Base-by-base conservation (phyloP, 129 eudicot species). In the Lactuca sativa region DNA sequence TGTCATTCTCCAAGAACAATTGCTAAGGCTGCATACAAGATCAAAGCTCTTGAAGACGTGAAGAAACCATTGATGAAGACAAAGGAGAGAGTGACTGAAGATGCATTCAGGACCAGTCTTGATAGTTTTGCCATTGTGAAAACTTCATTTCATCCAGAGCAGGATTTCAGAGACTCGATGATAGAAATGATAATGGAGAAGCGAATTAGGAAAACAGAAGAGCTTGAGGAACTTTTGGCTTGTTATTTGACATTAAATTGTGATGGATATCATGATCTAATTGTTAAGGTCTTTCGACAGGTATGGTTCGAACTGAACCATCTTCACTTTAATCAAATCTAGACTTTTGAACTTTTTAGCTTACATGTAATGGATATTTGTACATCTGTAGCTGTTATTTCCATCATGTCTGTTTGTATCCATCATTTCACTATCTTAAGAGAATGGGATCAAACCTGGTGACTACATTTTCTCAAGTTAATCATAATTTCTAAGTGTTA, bases 111-210 rank as follows among this genome's bases (percentile, higher is more conserved):
- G 62, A 67, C 72, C 6, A 65, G 51, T 7, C 74, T 83, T 33
- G 87, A 82, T 48, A 84, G 93, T 78, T 86, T 82, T 60, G 97
- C 97, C 0, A 74, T 91, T 14, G 81, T 78, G 2, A 91, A 88
- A 76, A 82, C 80, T 13, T 86, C 97, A 30, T 47, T 41, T 33
- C 81, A 91, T 33, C 97, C 97, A 5, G 76, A 71, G 3, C 33
- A 51, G 64, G 97, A 91, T 60, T 91, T 91, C 25, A 78, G 83
- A 69, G 82, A 85, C 30, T 91, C 97, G 3, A 91, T 91, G 97
- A 58, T 84, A 2, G 93, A 88, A 72, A 91, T 88, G 97, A 91
- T 91, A 62, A 73, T 59, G 37, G 86, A 81, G 81, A 82, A 84
- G 12, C 82, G 85, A 30, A 84, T 91, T 34, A 65, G 48, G 58